Base-by-base conservation (phyloP, 305 asterid genomes). In the Fraxinus xanthoxyloides region DNA sequence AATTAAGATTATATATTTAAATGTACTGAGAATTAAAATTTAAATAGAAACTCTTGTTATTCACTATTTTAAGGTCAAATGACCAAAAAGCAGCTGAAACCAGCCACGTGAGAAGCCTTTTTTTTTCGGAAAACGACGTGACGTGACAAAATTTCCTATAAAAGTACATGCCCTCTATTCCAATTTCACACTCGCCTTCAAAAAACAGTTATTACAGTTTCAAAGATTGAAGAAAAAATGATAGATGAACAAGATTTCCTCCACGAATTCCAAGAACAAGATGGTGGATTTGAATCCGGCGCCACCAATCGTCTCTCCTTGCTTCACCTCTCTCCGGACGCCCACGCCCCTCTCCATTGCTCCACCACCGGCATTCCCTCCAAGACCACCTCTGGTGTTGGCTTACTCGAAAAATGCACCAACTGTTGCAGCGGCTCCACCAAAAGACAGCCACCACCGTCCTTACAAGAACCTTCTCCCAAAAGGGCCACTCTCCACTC, bases 271-370 rank as follows among this genome's bases (percentile, higher is more conserved):
- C 82, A 48, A 70, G 85, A 77, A 8, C 48, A 70, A 4, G 72
- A 77, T 9, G 15, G 24, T 10, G 79, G 28, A 7, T 79, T 77
- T 72, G 77, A 78, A 2, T 51, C 69, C 77, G 85, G 75, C 13
- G 23, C 13, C 84, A 67, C n/a, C 24, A 7, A 77, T 30, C 32
- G 65, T 10, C n/a, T 56, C 31, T 0, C 75, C 21, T 30, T 69
- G 75, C 54, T 84, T 75, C 89, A 10, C 82, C 82, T 84, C 85
- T 87, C 83, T 83, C 77, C 90, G 86, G 15, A 38, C 15, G 48
- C 48, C 48, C 48, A 86, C 82, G 82, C 59, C n/a, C 19, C 24
- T 82, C 79, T 5, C 78, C 81, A 21, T 34, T 54, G 17, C 6
- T 6, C 72, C 56, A 38, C 72, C 10, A 8, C 85, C 59, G 15